Percentiles rank a stretch among this genome's conserved stretches.
Conservation (phyloP, 441 rosid genomes). For the Pelargonium cotyledonis region DNA sequence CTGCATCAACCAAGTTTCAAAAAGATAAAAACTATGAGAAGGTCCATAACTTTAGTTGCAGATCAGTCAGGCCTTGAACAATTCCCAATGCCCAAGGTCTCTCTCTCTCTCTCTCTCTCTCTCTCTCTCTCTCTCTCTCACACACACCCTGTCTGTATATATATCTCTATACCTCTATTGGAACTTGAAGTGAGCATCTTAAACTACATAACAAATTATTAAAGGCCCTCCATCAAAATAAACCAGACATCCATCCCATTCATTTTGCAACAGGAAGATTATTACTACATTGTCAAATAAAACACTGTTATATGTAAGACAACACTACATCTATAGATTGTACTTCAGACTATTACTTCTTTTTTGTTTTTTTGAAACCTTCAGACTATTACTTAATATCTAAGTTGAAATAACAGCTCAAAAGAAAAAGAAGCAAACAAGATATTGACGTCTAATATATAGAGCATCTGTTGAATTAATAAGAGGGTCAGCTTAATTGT, state of each 20-base stretch:
- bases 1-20: conserved; percentile 20
- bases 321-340: not conserved
- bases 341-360: not conserved
- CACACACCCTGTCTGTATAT: conserved; percentile 8
- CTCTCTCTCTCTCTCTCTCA: conserved; percentile 9
- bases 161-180: not conserved
- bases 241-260: conserved; percentile 5
- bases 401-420: too few relatives aligned
- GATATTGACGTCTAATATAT: too few relatives aligned
- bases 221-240: not conserved
- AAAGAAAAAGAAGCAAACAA: too few relatives aligned
- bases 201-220: not conserved
- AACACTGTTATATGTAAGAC: not conserved
- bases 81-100: conserved; percentile 28
- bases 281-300: not conserved
- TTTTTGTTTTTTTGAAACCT: too few relatives aligned
- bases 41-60: conserved; percentile 21
- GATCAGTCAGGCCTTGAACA: conserved; percentile 24
- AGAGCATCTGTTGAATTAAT: too few relatives aligned
- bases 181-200: conserved; percentile 5
- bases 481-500: too few relatives aligned
- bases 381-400: not conserved
- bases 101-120: conserved; percentile 17
- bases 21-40: conserved; percentile 14
- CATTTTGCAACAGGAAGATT: not conserved